These are phyloP conservation scores for Populus euphratica DNA, from an alignment of 345 rosid species.

Conservation along the genomic window DNA sequence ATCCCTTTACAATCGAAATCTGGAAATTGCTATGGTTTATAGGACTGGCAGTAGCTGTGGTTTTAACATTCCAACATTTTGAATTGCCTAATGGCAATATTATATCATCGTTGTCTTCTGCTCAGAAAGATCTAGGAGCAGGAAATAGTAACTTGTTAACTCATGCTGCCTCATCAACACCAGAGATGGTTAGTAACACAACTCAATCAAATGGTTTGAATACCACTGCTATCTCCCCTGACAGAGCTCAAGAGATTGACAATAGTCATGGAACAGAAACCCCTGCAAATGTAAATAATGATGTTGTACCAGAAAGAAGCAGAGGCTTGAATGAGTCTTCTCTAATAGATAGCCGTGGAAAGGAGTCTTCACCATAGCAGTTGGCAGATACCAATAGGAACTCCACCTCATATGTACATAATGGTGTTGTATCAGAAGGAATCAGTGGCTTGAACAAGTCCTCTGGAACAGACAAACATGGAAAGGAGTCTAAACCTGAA, in stretches of 20 bases:
- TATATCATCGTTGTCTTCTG: conserved; percentile 42
- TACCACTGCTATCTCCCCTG: conserved; percentile 15
- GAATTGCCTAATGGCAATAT: conserved; percentile 52
- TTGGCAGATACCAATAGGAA: conserved; percentile 9
- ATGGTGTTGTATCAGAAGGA: conserved; percentile 19
- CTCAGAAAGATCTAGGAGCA: conserved; percentile 30
- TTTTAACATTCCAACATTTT: conserved; percentile 48
- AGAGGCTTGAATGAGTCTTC: conserved; percentile 19
- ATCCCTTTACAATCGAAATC: conserved; percentile 36
- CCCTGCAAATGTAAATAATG: conserved; percentile 18
- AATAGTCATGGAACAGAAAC: conserved; percentile 18
- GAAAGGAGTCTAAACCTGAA: conserved; percentile 18
- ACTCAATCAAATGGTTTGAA: conserved; percentile 25
- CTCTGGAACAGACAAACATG: conserved; percentile 11
- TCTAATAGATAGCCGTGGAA: conserved; percentile 9
- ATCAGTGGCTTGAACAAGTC: conserved; percentile 18
- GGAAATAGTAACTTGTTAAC: conserved; percentile 22
- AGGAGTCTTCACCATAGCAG: conserved; percentile 10
- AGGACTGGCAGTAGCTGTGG: conserved; percentile 36
- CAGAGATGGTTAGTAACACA: conserved; percentile 16
- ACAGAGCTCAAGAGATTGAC: conserved; percentile 22
- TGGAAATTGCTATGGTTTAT: conserved; percentile 49
- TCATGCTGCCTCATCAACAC: conserved; percentile 11
- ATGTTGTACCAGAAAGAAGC: conserved; percentile 11
- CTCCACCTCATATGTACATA: background rate